Evolutionary conservation across 2,329 filamentous ascomycete genomes (phyloP).

Genomic region (Fusarium napiforme): DNA sequence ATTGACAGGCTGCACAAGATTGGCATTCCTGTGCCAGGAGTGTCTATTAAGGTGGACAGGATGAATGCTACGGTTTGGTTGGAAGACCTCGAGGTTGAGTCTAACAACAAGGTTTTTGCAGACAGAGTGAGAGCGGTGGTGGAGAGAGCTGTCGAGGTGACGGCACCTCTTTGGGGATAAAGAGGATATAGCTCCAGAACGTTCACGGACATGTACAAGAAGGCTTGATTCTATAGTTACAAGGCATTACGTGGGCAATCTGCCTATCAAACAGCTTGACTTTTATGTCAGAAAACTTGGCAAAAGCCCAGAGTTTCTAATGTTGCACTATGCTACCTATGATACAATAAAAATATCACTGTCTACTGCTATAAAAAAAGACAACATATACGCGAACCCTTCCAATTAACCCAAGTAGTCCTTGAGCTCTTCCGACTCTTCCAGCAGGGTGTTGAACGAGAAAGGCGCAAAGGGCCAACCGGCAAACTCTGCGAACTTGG

Average conservation of each 20-base stretch:
- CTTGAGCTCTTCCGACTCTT: slow-evolving; percentile 78
- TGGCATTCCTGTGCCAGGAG: slow-evolving; percentile 89
- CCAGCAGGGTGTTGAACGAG: slow-evolving; percentile 84
- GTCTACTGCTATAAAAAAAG: slow-evolving; percentile 47
- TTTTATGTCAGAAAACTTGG: slow-evolving; percentile 8
- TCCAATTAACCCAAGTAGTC: slow-evolving; percentile 61
- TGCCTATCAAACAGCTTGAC: background rate
- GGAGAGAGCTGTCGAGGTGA: slow-evolving; percentile 88
- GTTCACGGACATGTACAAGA: background rate
- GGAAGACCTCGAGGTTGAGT: slow-evolving; percentile 91
- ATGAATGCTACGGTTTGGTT: slow-evolving; percentile 90
- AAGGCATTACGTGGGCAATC: background rate
- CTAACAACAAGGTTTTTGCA: slow-evolving; percentile 78
- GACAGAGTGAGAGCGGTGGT: slow-evolving; percentile 91
- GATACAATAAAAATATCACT: slow-evolving; percentile 49
- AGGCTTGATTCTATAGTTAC: background rate
- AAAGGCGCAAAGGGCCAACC: slow-evolving; percentile 90
- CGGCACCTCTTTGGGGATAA: slow-evolving; percentile 75
- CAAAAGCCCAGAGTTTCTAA: slow-evolving; percentile 38
- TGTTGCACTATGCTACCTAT: slow-evolving; percentile 43
- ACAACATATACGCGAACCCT: slow-evolving; percentile 10
- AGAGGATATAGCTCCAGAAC: background rate
- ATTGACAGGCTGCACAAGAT: slow-evolving; percentile 81
- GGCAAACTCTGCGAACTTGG: slow-evolving; percentile 94
- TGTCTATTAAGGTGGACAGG: slow-evolving; percentile 89